phyloP scores from a whole-genome alignment of 148 eudicot species.

The Cornus florida region DNA sequence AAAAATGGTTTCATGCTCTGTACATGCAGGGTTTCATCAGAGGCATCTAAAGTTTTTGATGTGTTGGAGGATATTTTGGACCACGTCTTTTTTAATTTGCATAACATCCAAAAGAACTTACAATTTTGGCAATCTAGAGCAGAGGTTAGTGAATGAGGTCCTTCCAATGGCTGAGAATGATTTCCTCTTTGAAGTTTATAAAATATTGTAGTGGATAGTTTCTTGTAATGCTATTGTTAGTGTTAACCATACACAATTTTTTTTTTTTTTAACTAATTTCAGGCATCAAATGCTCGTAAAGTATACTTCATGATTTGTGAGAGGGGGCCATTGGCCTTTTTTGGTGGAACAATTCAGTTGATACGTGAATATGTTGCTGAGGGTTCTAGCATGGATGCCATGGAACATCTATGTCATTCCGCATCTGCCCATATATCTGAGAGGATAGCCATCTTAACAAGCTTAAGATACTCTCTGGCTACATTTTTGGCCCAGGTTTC shows the following conservation, averaged over 20 bases:
- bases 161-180: neutral
- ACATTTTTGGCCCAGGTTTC: slow-evolving; percentile 85
- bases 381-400: slow-evolving; percentile 61
- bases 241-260: neutral
- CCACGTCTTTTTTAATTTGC: slow-evolving; percentile 63
- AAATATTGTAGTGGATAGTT: neutral
- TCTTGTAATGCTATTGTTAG: neutral
- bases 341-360: slow-evolving; percentile 58
- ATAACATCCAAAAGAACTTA: slow-evolving; percentile 73
- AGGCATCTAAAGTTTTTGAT: slow-evolving; percentile 59
- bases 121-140: slow-evolving; percentile 86
- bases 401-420: slow-evolving; percentile 52
- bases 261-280: slow-evolving; percentile 9
- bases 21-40: slow-evolving; percentile 52
- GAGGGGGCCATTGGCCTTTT: slow-evolving; percentile 87
- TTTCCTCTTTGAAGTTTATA: neutral
- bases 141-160: slow-evolving; percentile 55
- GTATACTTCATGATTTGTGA: slow-evolving; percentile 82
- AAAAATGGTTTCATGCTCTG: neutral
- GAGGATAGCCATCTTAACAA: slow-evolving; percentile 66
- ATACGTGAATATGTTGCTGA: slow-evolving; percentile 58
- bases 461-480: slow-evolving; percentile 71
- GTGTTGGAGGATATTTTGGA: slow-evolving; percentile 84
- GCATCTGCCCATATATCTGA: slow-evolving; percentile 75
- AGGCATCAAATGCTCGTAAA: slow-evolving; percentile 78